A percentile compares a stretch with the other conserved stretches of the same genome.
Conservation (phyloP, 306 rosid species). For the Pyrus pyrifolia region DNA sequence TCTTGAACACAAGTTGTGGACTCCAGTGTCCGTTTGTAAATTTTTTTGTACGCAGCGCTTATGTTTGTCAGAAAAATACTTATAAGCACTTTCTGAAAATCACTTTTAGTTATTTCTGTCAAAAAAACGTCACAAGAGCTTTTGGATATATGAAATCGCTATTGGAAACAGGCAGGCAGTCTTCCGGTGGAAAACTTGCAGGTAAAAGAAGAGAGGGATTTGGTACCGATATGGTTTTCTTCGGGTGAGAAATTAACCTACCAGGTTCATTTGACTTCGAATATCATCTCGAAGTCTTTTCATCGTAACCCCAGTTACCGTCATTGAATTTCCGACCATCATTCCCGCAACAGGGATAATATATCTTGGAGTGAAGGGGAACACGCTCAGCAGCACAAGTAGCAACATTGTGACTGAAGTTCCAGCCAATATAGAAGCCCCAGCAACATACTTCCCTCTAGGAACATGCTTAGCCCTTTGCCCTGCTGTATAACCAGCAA, state of each 20-base stretch:
- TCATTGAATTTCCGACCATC: constrained; percentile 98
- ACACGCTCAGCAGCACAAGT: constrained; percentile 53
- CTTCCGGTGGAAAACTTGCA: neutral
- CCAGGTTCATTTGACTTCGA: constrained; percentile 65
- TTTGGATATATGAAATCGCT: neutral
- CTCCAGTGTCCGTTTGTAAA: too few species aligned
- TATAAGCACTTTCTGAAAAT: neutral
- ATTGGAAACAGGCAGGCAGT: neutral
- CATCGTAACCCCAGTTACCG: constrained; percentile 96
- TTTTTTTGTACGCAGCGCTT: neutral
- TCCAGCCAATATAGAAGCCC: constrained; percentile 74
- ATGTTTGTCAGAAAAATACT: neutral
- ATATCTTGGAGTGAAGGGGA: constrained; percentile 90
- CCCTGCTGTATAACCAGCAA: constrained; percentile 93
- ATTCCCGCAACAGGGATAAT: constrained; percentile 88
- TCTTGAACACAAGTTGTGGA: neutral
- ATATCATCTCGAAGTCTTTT: constrained; percentile 83
- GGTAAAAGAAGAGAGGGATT: neutral
- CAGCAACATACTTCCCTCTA: constrained; percentile 69
- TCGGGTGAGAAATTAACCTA: constrained; percentile 5
- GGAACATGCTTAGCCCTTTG: constrained; percentile 90
- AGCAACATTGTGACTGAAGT: constrained; percentile 70
- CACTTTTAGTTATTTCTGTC: neutral
- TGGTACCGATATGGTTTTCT: neutral
- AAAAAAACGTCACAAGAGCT: neutral